A percentile compares a stretch with the other conserved stretches of the same genome.
These are phyloP conservation scores for Cladosporium sp. DNA, from an alignment of 2,329 filamentous ascomycete species.

Conservation along the genomic window DNA sequence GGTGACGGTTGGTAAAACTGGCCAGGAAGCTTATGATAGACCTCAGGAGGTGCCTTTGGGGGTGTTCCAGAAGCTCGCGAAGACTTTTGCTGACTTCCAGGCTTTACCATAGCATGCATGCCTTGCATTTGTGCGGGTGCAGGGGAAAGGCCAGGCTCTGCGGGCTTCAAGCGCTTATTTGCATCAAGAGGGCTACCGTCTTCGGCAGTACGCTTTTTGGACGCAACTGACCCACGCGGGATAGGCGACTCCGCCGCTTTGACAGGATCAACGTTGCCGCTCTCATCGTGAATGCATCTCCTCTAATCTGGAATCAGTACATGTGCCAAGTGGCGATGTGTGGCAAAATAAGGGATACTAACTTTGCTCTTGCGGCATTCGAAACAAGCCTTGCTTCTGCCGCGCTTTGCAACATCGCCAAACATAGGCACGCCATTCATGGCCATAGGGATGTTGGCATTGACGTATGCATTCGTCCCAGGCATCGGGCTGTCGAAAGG, in stretches of 20 bases:
- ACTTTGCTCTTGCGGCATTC: conserved; percentile 60
- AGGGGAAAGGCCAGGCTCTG: conserved; percentile 13
- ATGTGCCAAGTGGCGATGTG: conserved; percentile 7
- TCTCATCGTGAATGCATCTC: conserved; percentile 63
- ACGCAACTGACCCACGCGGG: conserved; percentile 53
- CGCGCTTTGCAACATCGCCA: conserved; percentile 39
- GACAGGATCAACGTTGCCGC: conserved; percentile 59
- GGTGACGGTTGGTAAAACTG: conserved; percentile 11
- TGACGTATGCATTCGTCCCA: conserved; percentile 31
- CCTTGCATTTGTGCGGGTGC: conserved; percentile 11
- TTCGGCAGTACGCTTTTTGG: conserved; percentile 50
- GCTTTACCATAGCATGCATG: conserved; percentile 14
- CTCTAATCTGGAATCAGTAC: conserved; percentile 42
- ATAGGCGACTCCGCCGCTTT: conserved; percentile 60
- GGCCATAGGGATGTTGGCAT: conserved; percentile 39
- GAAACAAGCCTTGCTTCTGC: conserved; percentile 59
- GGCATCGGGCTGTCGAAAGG: conserved; percentile 20
- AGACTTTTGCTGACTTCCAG: background rate
- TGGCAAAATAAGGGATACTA: conserved; percentile 11
- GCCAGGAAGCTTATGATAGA: conserved; percentile 12
- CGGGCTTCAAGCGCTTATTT: conserved; percentile 23
- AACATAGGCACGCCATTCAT: conserved; percentile 57
- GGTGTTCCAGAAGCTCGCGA: background rate
- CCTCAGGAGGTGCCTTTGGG: conserved; percentile 10
- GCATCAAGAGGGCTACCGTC: conserved; percentile 23